Conservation (phyloP, 164 flowering plant species). For the Magnolia changhungtana region DNA sequence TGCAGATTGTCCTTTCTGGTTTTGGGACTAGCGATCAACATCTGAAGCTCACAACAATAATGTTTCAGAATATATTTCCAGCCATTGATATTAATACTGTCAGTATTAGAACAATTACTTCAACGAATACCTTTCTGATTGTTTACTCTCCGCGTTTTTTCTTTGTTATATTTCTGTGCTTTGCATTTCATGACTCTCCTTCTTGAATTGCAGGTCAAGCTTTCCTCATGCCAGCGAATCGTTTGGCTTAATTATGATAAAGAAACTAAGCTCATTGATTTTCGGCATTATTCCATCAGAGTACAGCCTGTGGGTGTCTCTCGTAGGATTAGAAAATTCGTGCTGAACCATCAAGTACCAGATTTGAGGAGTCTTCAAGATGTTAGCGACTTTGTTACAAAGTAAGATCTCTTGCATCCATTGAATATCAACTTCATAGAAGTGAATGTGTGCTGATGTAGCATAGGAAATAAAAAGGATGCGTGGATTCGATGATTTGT, state of each 20-base stretch:
- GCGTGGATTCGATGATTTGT: neutral
- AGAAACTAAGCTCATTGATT: constrained; percentile 86
- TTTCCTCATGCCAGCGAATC: constrained; percentile 84
- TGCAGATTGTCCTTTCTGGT: constrained; percentile 95
- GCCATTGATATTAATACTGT: constrained; percentile 91
- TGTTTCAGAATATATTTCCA: constrained; percentile 95
- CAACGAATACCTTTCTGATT: neutral
- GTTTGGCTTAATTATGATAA: constrained; percentile 84
- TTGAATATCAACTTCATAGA: neutral
- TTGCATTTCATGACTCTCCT: constrained; percentile 1
- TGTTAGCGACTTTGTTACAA: constrained; percentile 87
- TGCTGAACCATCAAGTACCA: constrained; percentile 88
- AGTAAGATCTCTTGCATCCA: constrained; percentile 41
- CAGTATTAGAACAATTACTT: constrained; percentile 33
- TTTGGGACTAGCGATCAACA: constrained; percentile 84
- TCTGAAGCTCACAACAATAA: constrained; percentile 70
- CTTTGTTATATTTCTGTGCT: neutral
- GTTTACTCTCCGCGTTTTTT: neutral
- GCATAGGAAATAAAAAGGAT: neutral
- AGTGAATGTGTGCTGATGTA: neutral
- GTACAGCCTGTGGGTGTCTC: constrained; percentile 93
- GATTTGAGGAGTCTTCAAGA: constrained; percentile 85
- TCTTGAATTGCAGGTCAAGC: constrained; percentile 58
- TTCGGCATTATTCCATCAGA: constrained; percentile 90
- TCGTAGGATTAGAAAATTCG: constrained; percentile 78